These are phyloP conservation scores for Pichia sp. DNA, from an alignment of 1,139 yeast species.

Conservation along the genomic window DNA sequence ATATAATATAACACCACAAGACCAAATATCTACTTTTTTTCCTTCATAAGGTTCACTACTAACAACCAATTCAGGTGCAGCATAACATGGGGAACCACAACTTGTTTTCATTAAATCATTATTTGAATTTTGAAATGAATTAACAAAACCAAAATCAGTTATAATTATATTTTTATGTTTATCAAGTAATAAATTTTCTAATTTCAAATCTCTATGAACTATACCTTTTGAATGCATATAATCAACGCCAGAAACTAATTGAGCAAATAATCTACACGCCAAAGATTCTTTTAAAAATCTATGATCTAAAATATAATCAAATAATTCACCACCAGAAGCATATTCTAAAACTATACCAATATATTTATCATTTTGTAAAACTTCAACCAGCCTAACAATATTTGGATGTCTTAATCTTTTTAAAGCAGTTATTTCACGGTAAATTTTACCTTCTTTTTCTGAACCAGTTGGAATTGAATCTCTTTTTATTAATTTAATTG, in stretches of 20 bases:
- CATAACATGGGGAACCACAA: conserved; percentile 98
- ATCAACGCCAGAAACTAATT: conserved; percentile 86
- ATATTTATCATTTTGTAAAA: conserved; percentile 86
- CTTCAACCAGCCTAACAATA: conserved; percentile 86
- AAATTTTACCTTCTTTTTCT: conserved; percentile 81
- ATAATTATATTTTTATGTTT: conserved; percentile 74
- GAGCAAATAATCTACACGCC: conserved; percentile 87
- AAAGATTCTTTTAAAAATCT: conserved; percentile 77
- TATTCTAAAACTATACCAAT: conserved; percentile 94
- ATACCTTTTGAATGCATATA: conserved; percentile 82
- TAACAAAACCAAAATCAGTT: conserved; percentile 88
- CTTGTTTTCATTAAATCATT: conserved; percentile 84
- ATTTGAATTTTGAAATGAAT: conserved; percentile 52
- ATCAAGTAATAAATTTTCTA: conserved; percentile 66
- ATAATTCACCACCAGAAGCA: conserved; percentile 96
- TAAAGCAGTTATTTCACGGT: conserved; percentile 86
- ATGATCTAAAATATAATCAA: conserved; percentile 84
- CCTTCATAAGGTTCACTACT: conserved; percentile 86
- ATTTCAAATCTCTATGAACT: conserved; percentile 73
- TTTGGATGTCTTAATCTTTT: conserved; percentile 87
- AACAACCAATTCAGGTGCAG: conserved; percentile 94
- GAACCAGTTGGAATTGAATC: conserved; percentile 80
- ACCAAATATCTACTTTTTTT: conserved; percentile 95
- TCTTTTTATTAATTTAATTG: conserved; percentile 83
- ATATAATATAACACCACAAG: conserved; percentile 88